Base-by-base conservation (phyloP, 1,284 basidiomycete genomes). In the Ustilago lituana region DNA sequence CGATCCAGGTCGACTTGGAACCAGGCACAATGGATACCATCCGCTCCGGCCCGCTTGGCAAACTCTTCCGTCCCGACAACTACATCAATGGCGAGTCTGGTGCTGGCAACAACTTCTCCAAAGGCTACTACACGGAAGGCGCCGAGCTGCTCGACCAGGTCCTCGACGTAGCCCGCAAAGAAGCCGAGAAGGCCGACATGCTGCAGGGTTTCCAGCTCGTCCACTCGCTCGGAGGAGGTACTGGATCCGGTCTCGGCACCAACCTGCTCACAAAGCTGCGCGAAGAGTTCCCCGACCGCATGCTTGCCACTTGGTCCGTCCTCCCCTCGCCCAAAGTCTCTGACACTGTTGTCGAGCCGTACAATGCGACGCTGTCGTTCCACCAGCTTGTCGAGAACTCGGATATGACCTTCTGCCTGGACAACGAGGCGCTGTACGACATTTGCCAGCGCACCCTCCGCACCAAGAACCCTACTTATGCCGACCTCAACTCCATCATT, bases 51-150 rank as follows among this genome's bases (percentile, higher is more conserved):
- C 84, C 87, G 2, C 84, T 91, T 35, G 92, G 92, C 3, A 74
- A 79, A 5, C 86, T 97, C 17, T 97, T 93, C 85, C 87, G 90
- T 50, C 94, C 94, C 4, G 93, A 95, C 82, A 94, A 93, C 3
- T 95, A 78, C 51, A 75, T 80, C 47, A 69, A 71, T 36, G 78
- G 78, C 27, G 91, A 94, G 79, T 84, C 83, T 49, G 84, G 85
- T 53, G 94, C 94, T 8, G 93, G 92, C n/a, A 96, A 95, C 82
- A 95, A 94, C 78, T 94, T 91, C 89, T 91, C 92, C 20, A 94
- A 94, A 84, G 82, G 82, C 35, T 79, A 80, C 69, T 83, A 82
- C 69, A 82, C 81, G n/a, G 82, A 82, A 59, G 79, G 79, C 69
- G 94, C 94, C 54, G 94, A 98, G 84, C 87, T 98, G 15, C 88